Evolutionary conservation across 768 basidiomycete genomes (phyloP).

Genomic region (Sarcodon sp.): DNA sequence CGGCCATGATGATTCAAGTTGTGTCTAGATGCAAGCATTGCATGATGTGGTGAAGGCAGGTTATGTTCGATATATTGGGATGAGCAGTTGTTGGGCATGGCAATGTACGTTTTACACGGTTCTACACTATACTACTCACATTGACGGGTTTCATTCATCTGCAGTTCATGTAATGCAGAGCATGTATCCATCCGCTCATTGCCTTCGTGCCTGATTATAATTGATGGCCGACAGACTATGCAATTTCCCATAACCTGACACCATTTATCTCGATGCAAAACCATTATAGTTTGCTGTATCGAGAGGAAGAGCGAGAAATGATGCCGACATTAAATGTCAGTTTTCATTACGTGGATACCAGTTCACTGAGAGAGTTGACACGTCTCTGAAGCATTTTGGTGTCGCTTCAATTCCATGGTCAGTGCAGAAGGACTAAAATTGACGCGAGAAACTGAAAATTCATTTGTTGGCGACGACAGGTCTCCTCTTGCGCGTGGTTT

Average conservation of each 20-base stretch:
- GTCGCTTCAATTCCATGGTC: constrained; percentile 22
- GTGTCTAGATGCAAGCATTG: constrained; percentile 22
- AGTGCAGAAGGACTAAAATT: no score
- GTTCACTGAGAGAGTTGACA: neutral
- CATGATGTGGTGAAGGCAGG: constrained; percentile 30
- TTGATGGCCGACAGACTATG: constrained; percentile 21
- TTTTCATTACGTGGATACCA: neutral
- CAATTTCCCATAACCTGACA: constrained; percentile 25
- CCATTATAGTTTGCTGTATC: constrained; percentile 40
- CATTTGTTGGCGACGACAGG: no score
- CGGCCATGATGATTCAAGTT: neutral
- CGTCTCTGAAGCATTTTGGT: constrained; percentile 10
- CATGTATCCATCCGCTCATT: constrained; percentile 1
- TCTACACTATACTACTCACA: no score
- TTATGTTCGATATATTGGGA: constrained; percentile 25
- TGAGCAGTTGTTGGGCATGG: constrained; percentile 19
- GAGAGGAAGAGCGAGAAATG: constrained; percentile 52
- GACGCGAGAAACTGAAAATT: no score
- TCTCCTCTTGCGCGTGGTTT: constrained; percentile 21
- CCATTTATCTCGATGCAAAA: constrained; percentile 58
- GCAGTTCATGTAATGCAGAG: constrained; percentile 22
- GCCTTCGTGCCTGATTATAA: neutral
- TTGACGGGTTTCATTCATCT: neutral
- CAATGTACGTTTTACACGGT: constrained; percentile 10
- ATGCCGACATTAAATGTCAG: constrained; percentile 30